These are phyloP conservation scores for Diplodia sapinea DNA, from an alignment of 2,329 filamentous ascomycete species.

Conservation along the genomic window DNA sequence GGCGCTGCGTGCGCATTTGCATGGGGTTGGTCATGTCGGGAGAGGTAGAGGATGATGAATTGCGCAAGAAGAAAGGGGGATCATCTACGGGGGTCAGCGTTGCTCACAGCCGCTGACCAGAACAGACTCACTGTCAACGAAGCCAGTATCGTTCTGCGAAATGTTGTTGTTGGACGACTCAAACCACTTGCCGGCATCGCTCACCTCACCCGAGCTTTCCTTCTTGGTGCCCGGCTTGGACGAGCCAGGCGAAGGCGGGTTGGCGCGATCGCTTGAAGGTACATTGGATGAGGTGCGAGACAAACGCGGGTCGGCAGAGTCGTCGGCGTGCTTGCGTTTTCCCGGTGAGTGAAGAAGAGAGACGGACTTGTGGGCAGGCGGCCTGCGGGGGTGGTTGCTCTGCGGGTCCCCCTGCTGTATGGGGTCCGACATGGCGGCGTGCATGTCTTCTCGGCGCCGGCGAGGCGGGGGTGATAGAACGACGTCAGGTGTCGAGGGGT, in stretches of 20 bases:
- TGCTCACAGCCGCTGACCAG: background rate
- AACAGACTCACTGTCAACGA: conserved; percentile 35
- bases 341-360: conserved; percentile 52
- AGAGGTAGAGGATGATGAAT: conserved; percentile 53
- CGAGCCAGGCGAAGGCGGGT: conserved; percentile 51
- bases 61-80: conserved; percentile 53
- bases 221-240: conserved; percentile 44
- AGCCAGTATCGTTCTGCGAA: conserved; percentile 38
- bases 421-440: conserved; percentile 15
- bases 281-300: conserved; percentile 23
- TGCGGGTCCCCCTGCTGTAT: background rate
- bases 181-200: conserved; percentile 60
- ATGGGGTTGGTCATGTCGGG: conserved; percentile 42
- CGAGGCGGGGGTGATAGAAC: background rate
- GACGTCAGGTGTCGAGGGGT: conserved; percentile 7
- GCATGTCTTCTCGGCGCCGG: background rate
- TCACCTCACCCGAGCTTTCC: conserved; percentile 57
- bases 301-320: background rate
- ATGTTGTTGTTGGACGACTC: conserved; percentile 58
- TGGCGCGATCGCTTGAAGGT: conserved; percentile 36
- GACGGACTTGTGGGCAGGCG: conserved; percentile 53
- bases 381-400: conserved; percentile 48
- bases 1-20: conserved; percentile 31
- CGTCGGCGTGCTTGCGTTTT: background rate
- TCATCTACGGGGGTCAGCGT: conserved; percentile 42